Conservation (phyloP, 1,284 basidiomycete species). For the Leccinum subrobustum region DNA sequence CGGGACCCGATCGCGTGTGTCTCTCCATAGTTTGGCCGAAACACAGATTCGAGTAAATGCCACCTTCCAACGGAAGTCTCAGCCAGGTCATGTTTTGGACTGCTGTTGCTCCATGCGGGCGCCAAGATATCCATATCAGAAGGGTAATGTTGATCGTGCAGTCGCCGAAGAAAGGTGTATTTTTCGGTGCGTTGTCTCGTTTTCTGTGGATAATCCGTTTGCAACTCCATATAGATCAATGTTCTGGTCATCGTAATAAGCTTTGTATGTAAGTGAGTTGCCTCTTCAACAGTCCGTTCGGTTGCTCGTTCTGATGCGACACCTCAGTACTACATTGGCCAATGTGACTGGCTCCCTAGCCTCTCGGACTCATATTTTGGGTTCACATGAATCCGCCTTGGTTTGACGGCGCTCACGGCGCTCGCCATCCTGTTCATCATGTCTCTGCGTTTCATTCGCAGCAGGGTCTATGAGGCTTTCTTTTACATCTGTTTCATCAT, state of each 20-base stretch:
- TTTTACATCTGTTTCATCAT: slow-evolving; percentile 41
- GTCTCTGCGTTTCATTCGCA: slow-evolving; percentile 45
- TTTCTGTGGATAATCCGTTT: not conserved
- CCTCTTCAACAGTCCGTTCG: not conserved
- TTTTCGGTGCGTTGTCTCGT: not conserved
- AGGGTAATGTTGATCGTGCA: slow-evolving; percentile 10
- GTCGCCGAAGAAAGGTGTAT: not conserved
- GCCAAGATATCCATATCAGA: slow-evolving; percentile 33
- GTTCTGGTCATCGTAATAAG: not conserved
- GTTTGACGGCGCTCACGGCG: slow-evolving; percentile 38
- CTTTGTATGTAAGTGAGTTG: not conserved
- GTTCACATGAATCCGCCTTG: slow-evolving; percentile 39
- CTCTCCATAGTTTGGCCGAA: slow-evolving; percentile 46
- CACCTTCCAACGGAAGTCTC: slow-evolving; percentile 29
- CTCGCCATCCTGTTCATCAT: slow-evolving; percentile 41
- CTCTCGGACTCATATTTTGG: not conserved
- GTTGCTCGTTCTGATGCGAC: not conserved
- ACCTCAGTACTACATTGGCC: not conserved
- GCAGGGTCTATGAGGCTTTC: slow-evolving; percentile 48
- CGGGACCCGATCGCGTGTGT: slow-evolving; percentile 57
- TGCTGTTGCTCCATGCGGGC: slow-evolving; percentile 52
- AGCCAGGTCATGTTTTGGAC: slow-evolving; percentile 45
- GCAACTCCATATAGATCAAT: not conserved
- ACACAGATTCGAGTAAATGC: slow-evolving; percentile 61
- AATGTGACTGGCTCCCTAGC: slow-evolving; percentile 11